Evolutionary conservation across 2,329 filamentous ascomycete genomes (phyloP).

Genomic region (Penicillium brevicompactum): DNA sequence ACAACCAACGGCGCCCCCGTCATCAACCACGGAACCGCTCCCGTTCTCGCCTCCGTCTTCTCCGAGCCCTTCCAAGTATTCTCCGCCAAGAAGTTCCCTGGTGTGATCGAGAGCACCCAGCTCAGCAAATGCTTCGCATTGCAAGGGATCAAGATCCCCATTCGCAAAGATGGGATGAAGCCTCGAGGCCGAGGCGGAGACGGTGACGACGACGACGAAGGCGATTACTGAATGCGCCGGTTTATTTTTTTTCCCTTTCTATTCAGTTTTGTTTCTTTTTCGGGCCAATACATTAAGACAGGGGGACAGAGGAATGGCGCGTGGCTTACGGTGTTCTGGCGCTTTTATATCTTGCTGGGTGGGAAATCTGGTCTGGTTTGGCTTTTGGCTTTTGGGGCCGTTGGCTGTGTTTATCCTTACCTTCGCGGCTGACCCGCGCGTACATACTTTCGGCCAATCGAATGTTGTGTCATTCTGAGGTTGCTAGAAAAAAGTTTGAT

Average conservation of each 20-base stretch:
- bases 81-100: slow-evolving; percentile 97
- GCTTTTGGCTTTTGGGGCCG: slow-evolving; percentile 12
- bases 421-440: slow-evolving; percentile 16
- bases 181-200: slow-evolving; percentile 38
- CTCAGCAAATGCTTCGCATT: slow-evolving; percentile 90
- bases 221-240: slow-evolving; percentile 27
- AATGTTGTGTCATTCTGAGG: slow-evolving; percentile 1
- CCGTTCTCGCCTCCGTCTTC: slow-evolving; percentile 81
- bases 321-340: slow-evolving; percentile 34
- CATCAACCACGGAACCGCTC: slow-evolving; percentile 74
- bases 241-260: background rate
- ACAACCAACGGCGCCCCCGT: slow-evolving; percentile 45
- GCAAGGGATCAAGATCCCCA: slow-evolving; percentile 96
- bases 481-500: slow-evolving; percentile 5
- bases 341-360: slow-evolving; percentile 7
- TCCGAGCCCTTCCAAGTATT: slow-evolving; percentile 91
- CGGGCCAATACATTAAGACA: slow-evolving; percentile 21
- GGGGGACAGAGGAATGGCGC: slow-evolving; percentile 19
- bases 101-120: slow-evolving; percentile 89
- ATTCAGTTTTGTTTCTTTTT: slow-evolving; percentile 1
- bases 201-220: slow-evolving; percentile 36
- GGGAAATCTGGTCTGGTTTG: background rate
- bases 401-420: slow-evolving; percentile 16
- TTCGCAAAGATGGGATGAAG: slow-evolving; percentile 77
- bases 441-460: slow-evolving; percentile 15